Evolutionary conservation across 257 asterid species (phyloP).

Genomic region (Gentiana straminea): DNA sequence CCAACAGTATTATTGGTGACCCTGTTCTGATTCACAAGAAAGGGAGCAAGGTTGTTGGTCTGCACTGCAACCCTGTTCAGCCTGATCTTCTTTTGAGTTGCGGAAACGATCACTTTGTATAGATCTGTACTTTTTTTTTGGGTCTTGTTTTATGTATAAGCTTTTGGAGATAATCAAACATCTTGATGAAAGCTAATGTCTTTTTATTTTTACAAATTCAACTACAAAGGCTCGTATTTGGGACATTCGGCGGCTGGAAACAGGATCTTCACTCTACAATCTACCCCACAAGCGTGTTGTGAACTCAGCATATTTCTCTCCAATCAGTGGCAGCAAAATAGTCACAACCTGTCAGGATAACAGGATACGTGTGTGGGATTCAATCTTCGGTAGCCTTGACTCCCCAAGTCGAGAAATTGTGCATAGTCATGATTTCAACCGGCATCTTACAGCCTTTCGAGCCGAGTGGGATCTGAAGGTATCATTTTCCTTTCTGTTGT

Average conservation of each 20-base stretch:
- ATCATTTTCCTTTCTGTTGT: slow-evolving; percentile 2
- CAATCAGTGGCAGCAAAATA: slow-evolving; percentile 82
- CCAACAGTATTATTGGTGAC: slow-evolving; percentile 41
- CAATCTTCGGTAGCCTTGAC: slow-evolving; percentile 79
- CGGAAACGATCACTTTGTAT: slow-evolving; percentile 96
- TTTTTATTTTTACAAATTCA: neutral
- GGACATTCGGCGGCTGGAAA: slow-evolving; percentile 76
- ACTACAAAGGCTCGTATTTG: slow-evolving; percentile 81
- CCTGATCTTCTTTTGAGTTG: slow-evolving; percentile 87
- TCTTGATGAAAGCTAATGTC: neutral
- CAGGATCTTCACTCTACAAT: slow-evolving; percentile 61
- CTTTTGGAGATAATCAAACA: neutral
- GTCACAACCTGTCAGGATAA: slow-evolving; percentile 94
- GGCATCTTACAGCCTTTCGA: slow-evolving; percentile 83
- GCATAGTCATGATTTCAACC: slow-evolving; percentile 90
- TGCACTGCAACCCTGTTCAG: slow-evolving; percentile 92
- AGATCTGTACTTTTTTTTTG: slow-evolving; percentile 15
- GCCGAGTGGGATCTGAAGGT: slow-evolving; percentile 99
- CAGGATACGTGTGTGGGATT: slow-evolving; percentile 88
- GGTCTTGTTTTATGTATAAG: slow-evolving; percentile 2
- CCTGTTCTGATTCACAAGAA: slow-evolving; percentile 80
- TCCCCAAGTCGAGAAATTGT: slow-evolving; percentile 92
- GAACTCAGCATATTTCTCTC: slow-evolving; percentile 93
- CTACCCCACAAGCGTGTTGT: slow-evolving; percentile 88
- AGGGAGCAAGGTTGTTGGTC: slow-evolving; percentile 94